phyloP scores from a whole-genome alignment of 2,329 filamentous ascomycete species.

The Penicillium olsonii region DNA sequence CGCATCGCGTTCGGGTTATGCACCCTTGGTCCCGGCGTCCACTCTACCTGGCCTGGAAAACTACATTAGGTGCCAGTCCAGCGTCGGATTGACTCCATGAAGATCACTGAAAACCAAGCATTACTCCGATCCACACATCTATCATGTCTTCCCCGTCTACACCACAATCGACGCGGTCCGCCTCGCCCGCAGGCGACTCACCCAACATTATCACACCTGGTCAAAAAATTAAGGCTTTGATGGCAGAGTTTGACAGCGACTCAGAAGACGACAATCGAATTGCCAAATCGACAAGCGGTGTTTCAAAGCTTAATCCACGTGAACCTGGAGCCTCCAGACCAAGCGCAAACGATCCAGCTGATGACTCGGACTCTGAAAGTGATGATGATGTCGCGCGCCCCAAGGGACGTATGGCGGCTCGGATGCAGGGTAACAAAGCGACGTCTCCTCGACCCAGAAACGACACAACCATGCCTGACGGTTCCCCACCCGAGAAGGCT shows the following conservation, averaged over 20 bases:
- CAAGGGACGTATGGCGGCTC: conserved; percentile 64
- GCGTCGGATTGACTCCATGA: conserved; percentile 8
- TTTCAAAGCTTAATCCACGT: conserved; percentile 20
- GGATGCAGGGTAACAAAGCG: conserved; percentile 54
- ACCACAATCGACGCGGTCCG: conserved; percentile 36
- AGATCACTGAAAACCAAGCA: conserved; percentile 5
- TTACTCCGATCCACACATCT: neutral
- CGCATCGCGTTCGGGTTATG: conserved; percentile 26
- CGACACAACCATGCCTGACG: conserved; percentile 43
- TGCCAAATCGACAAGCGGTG: conserved; percentile 8
- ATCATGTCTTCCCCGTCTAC: conserved; percentile 36
- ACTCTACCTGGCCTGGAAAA: conserved; percentile 5
- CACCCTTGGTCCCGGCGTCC: conserved; percentile 14
- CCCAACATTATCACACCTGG: conserved; percentile 45
- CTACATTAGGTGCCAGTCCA: neutral
- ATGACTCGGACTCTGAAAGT: conserved; percentile 43
- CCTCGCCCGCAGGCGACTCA: conserved; percentile 29
- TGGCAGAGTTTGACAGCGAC: conserved; percentile 51
- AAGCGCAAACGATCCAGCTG: conserved; percentile 8
- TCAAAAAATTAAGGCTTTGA: conserved; percentile 52
- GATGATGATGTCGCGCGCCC: conserved; percentile 57
- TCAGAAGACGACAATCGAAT: conserved; percentile 47
- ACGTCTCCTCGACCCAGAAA: conserved; percentile 10
- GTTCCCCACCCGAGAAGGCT: conserved; percentile 30
- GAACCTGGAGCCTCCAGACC: conserved; percentile 6